These are phyloP conservation scores for Hymenoscyphus salicellus DNA, from an alignment of 2,329 filamentous ascomycete genomes.

Conservation along the genomic window DNA sequence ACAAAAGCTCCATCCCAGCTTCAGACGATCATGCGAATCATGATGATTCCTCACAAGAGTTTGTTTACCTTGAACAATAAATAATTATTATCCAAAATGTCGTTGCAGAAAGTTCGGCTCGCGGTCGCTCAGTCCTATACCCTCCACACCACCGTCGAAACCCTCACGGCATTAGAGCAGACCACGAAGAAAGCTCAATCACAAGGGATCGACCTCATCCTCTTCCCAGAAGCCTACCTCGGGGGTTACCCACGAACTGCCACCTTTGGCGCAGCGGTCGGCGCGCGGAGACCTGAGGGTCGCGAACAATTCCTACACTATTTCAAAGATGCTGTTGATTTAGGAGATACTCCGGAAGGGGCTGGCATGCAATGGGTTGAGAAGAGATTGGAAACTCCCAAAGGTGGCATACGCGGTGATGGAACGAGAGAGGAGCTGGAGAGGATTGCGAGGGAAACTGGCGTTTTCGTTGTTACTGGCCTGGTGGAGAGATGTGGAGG, in stretches of 20 bases:
- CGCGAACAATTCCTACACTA: conserved; percentile 81
- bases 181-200: conserved; percentile 63
- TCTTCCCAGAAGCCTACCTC: conserved; percentile 89
- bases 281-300: conserved; percentile 63
- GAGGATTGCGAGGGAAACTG: conserved; percentile 68
- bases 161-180: conserved; percentile 62
- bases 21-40: too few species aligned
- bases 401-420: conserved; percentile 56
- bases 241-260: conserved; percentile 87
- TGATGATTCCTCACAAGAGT: too few species aligned
- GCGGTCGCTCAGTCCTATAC: conserved; percentile 52
- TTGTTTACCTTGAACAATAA: too few species aligned
- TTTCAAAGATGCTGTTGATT: conserved; percentile 74
- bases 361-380: conserved; percentile 71
- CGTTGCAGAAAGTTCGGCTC: conserved; percentile 29
- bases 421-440: conserved; percentile 81
- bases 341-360: conserved; percentile 73
- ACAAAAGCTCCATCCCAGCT: too few species aligned
- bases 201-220: conserved; percentile 61
- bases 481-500: conserved; percentile 77
- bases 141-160: conserved; percentile 48
- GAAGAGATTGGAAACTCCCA: conserved; percentile 45
- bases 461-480: conserved; percentile 78
- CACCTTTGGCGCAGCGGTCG: conserved; percentile 72
- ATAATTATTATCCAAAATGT: conserved; percentile 16